These are phyloP conservation scores for Excoecaria cochinchinensis DNA, from an alignment of 345 rosid species.

Conservation along the genomic window DNA sequence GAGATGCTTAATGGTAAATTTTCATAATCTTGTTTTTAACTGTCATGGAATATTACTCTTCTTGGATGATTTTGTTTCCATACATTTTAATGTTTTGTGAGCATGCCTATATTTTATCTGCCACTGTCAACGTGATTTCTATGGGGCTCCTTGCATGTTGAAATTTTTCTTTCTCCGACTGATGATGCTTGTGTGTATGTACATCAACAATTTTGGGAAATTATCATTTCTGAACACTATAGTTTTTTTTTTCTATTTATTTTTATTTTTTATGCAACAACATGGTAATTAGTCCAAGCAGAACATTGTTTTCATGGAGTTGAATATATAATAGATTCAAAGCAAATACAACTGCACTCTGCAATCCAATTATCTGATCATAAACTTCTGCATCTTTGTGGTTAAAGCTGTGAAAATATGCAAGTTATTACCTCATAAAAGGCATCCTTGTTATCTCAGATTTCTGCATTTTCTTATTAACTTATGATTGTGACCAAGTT, in stretches of 20 bases:
- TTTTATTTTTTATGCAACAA: not conserved
- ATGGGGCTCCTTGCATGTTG: too few relatives aligned
- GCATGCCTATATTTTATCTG: not conserved
- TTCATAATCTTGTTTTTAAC: constrained; percentile 1
- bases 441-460: not conserved
- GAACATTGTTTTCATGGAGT: not conserved
- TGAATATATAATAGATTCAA: not conserved
- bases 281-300: not conserved
- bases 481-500: not conserved
- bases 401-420: not conserved
- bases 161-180: not conserved
- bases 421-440: not conserved
- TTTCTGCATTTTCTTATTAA: not conserved
- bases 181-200: not conserved
- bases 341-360: not conserved
- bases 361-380: not conserved
- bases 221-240: not conserved
- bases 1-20: constrained; percentile 79
- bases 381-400: not conserved
- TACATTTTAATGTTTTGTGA: not conserved
- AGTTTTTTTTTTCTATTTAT: not conserved
- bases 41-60: not conserved
- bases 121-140: not conserved
- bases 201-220: not conserved
- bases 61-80: not conserved